Evolutionary conservation across 768 basidiomycete species (phyloP).

Genomic region (Kwoniella sp.): DNA sequence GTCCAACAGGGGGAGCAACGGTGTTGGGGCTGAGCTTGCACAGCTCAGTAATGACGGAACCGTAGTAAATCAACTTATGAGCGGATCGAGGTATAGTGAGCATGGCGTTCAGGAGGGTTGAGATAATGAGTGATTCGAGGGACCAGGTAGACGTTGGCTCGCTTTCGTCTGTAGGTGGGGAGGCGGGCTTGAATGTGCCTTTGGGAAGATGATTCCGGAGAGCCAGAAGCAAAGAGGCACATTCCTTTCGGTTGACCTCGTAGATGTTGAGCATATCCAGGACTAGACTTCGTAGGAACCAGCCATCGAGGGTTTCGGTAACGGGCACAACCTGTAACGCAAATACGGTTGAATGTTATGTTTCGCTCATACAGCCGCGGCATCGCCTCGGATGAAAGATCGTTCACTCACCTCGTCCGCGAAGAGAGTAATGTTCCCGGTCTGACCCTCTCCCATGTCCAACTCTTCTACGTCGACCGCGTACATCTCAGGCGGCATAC

Average conservation of each 20-base stretch:
- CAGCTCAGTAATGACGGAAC: slow-evolving; percentile 83
- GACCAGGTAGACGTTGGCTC: slow-evolving; percentile 72
- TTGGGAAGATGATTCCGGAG: slow-evolving; percentile 78
- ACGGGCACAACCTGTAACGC: slow-evolving; percentile 71
- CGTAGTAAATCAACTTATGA: slow-evolving; percentile 81
- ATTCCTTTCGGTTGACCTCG: slow-evolving; percentile 94
- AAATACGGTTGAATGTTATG: slow-evolving; percentile 18
- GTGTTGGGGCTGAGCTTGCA: slow-evolving; percentile 92
- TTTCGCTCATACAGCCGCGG: not conserved
- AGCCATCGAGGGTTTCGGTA: slow-evolving; percentile 72
- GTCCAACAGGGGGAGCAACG: slow-evolving; percentile 93
- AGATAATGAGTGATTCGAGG: slow-evolving; percentile 82
- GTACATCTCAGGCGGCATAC: slow-evolving; percentile 51
- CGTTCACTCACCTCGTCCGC: slow-evolving; percentile 40
- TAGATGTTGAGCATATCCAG: slow-evolving; percentile 82
- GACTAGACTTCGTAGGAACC: slow-evolving; percentile 73
- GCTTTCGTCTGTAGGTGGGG: slow-evolving; percentile 62
- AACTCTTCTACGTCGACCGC: slow-evolving; percentile 36
- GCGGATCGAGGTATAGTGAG: slow-evolving; percentile 76
- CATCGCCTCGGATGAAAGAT: not conserved
- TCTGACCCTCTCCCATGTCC: slow-evolving; percentile 48
- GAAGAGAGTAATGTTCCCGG: slow-evolving; percentile 40
- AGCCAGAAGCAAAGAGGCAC: slow-evolving; percentile 80
- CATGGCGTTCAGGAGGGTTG: slow-evolving; percentile 74
- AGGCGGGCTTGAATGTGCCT: slow-evolving; percentile 82